These are phyloP conservation scores for Termitomyces sp. DNA, from an alignment of 768 basidiomycete genomes.

Conservation along the genomic window DNA sequence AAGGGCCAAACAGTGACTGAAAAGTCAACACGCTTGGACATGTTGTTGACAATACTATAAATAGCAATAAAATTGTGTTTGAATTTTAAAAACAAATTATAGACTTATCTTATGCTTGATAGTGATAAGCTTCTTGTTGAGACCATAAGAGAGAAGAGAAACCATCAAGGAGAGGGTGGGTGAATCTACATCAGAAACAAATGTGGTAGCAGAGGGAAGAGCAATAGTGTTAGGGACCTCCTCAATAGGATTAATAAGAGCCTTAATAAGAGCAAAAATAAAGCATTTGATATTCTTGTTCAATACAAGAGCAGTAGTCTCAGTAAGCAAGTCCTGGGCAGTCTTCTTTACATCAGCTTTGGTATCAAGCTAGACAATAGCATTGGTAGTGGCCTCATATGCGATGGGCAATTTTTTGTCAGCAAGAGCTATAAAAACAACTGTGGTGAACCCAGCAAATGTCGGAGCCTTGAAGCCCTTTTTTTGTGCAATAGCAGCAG, in stretches of 20 bases:
- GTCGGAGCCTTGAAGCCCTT: slow-evolving; percentile 75
- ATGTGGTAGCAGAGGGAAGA: slow-evolving; percentile 96
- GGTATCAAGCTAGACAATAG: slow-evolving; percentile 76
- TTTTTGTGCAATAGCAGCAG: slow-evolving; percentile 76
- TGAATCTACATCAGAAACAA: slow-evolving; percentile 99
- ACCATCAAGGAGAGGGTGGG: slow-evolving; percentile 97
- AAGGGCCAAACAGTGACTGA: slow-evolving; percentile 93
- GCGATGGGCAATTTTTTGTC: slow-evolving; percentile 95
- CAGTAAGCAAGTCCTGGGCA: slow-evolving; percentile 89
- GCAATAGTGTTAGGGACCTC: slow-evolving; percentile 95
- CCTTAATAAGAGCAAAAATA: slow-evolving; percentile 96
- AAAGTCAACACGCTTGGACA: slow-evolving; percentile 97
- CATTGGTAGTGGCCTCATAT: slow-evolving; percentile 81
- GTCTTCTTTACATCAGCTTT: slow-evolving; percentile 99
- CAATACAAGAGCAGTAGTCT: slow-evolving; percentile 89
- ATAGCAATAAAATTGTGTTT: slow-evolving; percentile 9
- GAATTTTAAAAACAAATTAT: slow-evolving; percentile 1
- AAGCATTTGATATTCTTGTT: slow-evolving; percentile 99
- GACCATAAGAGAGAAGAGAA: slow-evolving; percentile 89
- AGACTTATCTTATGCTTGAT: slow-evolving; percentile 92
- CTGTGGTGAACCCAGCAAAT: slow-evolving; percentile 63
- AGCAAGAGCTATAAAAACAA: slow-evolving; percentile 75
- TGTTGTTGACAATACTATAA: slow-evolving; percentile 90
- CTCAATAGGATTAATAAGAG: slow-evolving; percentile 98
- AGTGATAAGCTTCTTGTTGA: slow-evolving; percentile 89